Conservation (phyloP, 1,284 basidiomycete species). For the Ceratobasidium sp. region DNA sequence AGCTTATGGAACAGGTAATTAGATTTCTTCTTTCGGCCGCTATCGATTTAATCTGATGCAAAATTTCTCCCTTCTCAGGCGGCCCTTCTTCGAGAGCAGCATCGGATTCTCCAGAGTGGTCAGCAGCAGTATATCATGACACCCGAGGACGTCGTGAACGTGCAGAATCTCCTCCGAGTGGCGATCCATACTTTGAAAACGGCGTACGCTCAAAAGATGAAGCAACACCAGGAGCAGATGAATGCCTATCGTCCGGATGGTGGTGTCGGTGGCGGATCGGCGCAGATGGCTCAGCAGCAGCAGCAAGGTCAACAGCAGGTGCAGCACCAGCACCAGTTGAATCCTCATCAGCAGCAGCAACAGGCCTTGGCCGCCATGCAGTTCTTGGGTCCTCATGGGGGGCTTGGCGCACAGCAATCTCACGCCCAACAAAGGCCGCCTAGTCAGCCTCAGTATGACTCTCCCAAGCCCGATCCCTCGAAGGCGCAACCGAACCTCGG, state of each 20-base stretch:
- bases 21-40: background rate
- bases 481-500: constrained; percentile 1
- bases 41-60: constrained; percentile 23
- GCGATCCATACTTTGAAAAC: constrained; percentile 33
- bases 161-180: constrained; percentile 16
- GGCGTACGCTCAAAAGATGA: constrained; percentile 15
- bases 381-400: background rate
- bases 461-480: constrained; percentile 33
- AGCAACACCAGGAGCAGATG: constrained; percentile 32
- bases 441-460: constrained; percentile 35
- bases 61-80: constrained; percentile 23
- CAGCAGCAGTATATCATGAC: constrained; percentile 39
- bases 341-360: constrained; percentile 10
- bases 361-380: constrained; percentile 17
- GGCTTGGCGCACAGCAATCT: constrained; percentile 2
- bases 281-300: constrained; percentile 23
- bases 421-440: constrained; percentile 30
- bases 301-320: background rate
- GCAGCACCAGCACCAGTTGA: constrained; percentile 16
- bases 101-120: constrained; percentile 37
- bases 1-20: constrained; percentile 34
- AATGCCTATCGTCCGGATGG: background rate
- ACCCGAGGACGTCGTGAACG: constrained; percentile 17
- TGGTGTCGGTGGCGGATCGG: constrained; percentile 1
- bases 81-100: constrained; percentile 39